A percentile compares a stretch with the other conserved stretches of the same genome.
phyloP scores from a whole-genome alignment of 805 yeast species.

The Saturnispora besseyi region DNA sequence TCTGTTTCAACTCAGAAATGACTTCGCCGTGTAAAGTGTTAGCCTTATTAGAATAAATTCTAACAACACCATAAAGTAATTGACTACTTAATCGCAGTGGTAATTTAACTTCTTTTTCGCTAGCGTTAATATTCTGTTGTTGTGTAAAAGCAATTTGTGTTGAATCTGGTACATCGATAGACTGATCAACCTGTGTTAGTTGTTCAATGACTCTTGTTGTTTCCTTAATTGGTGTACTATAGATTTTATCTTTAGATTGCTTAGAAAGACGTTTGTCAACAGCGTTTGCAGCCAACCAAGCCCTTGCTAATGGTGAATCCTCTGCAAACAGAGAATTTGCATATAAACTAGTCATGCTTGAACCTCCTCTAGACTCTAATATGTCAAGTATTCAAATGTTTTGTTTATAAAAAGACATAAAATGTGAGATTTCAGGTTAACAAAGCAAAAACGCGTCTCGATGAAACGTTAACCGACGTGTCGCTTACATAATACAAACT shows the following conservation, averaged over 20 bases:
- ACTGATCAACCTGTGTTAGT: constrained; percentile 16
- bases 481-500: too few species aligned
- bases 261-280: constrained; percentile 70
- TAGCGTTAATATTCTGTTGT: neutral
- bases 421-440: neutral
- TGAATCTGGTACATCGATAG: neutral
- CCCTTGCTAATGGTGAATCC: constrained; percentile 80
- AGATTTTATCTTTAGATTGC: constrained; percentile 41
- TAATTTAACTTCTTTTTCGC: constrained; percentile 41
- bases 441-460: neutral
- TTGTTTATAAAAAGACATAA: neutral
- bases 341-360: constrained; percentile 20
- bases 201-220: constrained; percentile 56
- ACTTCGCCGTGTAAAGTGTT: constrained; percentile 78
- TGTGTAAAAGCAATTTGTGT: constrained; percentile 10
- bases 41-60: constrained; percentile 80
- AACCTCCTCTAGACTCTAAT: neutral
- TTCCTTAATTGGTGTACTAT: constrained; percentile 60
- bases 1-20: constrained; percentile 58
- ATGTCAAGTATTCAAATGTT: neutral
- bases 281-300: constrained; percentile 82
- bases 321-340: constrained; percentile 48
- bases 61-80: constrained; percentile 73
- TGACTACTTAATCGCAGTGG: constrained; percentile 82
- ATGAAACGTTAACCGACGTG: neutral